These are phyloP conservation scores for Hericium coralloides DNA, from an alignment of 768 basidiomycete species.

Conservation along the genomic window DNA sequence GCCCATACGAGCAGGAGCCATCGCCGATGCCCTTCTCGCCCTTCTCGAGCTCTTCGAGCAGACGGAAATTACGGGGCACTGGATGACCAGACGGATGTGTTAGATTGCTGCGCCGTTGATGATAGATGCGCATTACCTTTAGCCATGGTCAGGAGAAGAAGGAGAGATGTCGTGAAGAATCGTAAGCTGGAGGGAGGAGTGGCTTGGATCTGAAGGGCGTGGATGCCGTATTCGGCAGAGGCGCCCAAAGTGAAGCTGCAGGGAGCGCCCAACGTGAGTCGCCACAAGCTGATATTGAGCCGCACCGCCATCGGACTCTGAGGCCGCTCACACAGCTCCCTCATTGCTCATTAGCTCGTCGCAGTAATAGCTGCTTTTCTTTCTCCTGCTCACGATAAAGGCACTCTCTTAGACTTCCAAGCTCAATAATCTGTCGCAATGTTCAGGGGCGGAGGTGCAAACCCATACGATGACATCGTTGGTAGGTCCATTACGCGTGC, in stretches of 20 bases:
- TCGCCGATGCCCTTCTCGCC: constrained; percentile 99
- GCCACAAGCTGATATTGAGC: too few species aligned
- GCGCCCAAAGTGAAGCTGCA: neutral
- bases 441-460: constrained; percentile 57
- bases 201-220: neutral
- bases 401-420: neutral
- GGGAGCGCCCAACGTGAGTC: too few species aligned
- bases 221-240: neutral
- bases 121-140: constrained; percentile 18
- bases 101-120: neutral
- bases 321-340: too few species aligned
- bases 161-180: neutral
- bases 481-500: constrained; percentile 34
- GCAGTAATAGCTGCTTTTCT: too few species aligned
- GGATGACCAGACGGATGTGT: neutral
- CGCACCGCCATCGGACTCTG: too few species aligned
- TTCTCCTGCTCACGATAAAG: too few species aligned
- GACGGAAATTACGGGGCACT: constrained; percentile 96
- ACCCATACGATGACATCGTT: constrained; percentile 85
- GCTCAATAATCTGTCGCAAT: constrained; percentile 26
- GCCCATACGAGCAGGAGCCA: constrained; percentile 93
- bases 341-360: too few species aligned
- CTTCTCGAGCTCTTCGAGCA: constrained; percentile 98
- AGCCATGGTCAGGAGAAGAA: constrained; percentile 19
- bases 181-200: neutral